These are phyloP conservation scores for Claviceps pusilla DNA, from an alignment of 2,329 filamentous ascomycete species.

Conservation along the genomic window DNA sequence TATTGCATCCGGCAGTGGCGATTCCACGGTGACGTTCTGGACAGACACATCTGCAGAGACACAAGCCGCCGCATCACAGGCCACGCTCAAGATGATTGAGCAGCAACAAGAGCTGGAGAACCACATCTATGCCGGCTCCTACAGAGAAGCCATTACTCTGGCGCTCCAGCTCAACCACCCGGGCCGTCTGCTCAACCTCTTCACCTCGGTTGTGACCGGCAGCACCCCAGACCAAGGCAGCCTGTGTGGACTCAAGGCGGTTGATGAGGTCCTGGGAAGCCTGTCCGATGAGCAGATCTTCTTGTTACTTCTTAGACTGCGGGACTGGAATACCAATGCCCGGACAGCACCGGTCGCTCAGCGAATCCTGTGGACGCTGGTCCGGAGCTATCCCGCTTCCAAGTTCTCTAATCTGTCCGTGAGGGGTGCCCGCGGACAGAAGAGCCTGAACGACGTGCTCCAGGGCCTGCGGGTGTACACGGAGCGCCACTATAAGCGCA, in stretches of 20 bases:
- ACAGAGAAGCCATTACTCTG: conserved; percentile 82
- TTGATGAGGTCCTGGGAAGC: conserved; percentile 69
- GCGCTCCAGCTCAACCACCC: conserved; percentile 91
- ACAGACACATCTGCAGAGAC: conserved; percentile 76
- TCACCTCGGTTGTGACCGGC: conserved; percentile 61
- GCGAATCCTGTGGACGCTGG: conserved; percentile 63
- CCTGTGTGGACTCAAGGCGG: conserved; percentile 49
- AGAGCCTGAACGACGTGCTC: conserved; percentile 67
- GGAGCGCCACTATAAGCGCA: conserved; percentile 76
- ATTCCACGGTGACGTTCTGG: conserved; percentile 93
- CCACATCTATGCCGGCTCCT: conserved; percentile 74
- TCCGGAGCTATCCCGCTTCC: conserved; percentile 66
- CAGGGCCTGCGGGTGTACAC: conserved; percentile 83
- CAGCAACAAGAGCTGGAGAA: conserved; percentile 92
- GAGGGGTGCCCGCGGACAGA: conserved; percentile 40
- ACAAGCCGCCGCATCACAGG: conserved; percentile 56
- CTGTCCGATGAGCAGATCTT: conserved; percentile 79
- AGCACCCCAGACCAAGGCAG: conserved; percentile 45
- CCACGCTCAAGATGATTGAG: conserved; percentile 67
- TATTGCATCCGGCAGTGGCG: conserved; percentile 79
- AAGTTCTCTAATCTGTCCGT: conserved; percentile 58
- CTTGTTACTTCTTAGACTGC: conserved; percentile 60
- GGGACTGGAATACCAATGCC: conserved; percentile 97
- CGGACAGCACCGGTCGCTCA: conserved; percentile 75
- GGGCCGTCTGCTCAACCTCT: conserved; percentile 67